These are phyloP conservation scores for Rhipidocladum racemiflorum DNA, from an alignment of 176 grass and related monocot genomes.

Conservation along the genomic window DNA sequence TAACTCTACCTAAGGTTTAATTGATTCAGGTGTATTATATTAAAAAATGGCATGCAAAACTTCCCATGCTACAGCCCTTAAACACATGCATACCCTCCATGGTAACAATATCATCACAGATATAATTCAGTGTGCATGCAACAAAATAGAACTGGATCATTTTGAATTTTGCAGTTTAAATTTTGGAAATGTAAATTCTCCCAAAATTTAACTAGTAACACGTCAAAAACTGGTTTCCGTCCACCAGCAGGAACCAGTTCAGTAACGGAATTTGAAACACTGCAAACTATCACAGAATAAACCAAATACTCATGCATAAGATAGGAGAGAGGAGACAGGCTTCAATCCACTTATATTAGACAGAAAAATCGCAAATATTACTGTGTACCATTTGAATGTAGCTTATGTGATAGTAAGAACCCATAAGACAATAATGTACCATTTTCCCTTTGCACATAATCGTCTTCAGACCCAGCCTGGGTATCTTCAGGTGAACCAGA, in stretches of 20 bases:
- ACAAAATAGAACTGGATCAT: background rate
- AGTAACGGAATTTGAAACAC: background rate
- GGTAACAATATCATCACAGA: background rate
- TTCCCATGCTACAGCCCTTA: background rate
- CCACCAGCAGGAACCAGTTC: background rate
- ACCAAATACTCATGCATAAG: background rate
- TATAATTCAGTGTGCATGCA: background rate
- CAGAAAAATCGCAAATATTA: background rate
- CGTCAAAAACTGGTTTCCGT: background rate
- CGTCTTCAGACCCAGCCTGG: constrained; percentile 47
- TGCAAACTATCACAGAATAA: background rate
- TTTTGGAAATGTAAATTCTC: background rate
- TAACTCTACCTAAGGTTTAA: background rate
- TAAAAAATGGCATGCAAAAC: background rate
- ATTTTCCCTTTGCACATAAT: constrained; percentile 59
- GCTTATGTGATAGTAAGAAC: constrained; percentile 13
- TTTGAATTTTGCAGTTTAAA: background rate
- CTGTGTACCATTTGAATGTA: background rate
- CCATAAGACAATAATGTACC: constrained; percentile 50
- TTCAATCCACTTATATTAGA: background rate
- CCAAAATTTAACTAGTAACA: background rate
- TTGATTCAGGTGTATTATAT: background rate
- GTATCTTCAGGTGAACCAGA: constrained; percentile 69
- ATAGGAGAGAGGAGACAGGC: background rate
- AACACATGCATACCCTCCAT: background rate